Base-by-base conservation (phyloP, 2,329 filamentous ascomycete genomes). In the Harringtonia lauricola region DNA sequence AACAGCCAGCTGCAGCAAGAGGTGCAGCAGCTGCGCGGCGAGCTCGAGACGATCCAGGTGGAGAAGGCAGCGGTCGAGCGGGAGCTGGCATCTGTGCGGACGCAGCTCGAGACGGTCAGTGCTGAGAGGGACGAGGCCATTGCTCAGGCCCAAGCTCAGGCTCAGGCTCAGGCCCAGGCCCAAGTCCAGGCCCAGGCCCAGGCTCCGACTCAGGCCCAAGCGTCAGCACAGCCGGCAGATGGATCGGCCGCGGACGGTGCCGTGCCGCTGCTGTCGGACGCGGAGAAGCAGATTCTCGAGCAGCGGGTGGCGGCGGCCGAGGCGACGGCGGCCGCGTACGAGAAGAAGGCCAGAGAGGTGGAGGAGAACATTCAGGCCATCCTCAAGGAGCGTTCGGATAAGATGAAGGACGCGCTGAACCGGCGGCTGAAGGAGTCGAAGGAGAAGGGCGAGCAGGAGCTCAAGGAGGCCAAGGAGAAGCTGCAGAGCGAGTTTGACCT, bases 51-150 rank as follows among this genome's bases (percentile, higher is more conserved):
- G 2, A 72, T 81, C 42, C 79, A 66, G 8, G 67, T 77, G 10
- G 80, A 92, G 57, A 88, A 86, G 59, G 70, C 79, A 17, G 68
- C 68, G 2, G 68, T 86, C n/a, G 76, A 86, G 50, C 65, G 76
- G 45, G 78, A 83, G 48, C 67, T 84, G 2, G 65, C 70, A 37
- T 60, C 57, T 21, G 58, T 81, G 2, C 72, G 66, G 26, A 51
- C 59, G 8, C 80, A 88, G 54, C 65, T 94, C 13, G 70, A 80
- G 41, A 64, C 67, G 10, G 74, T 73, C 1, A 72, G 78, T 44
- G 65, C 72, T 7, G 79, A 87, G 53, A 70, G 83, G 36, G 83
- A 87, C 44, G 68, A 76, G 48, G 51, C 51, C 2, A 50, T 55
- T 21, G 38, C 30, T 8, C 51, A 48, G 19, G 51, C 52, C 3